Evolutionary conservation across 1,284 basidiomycete genomes (phyloP).

Genomic region (Ustilago loliicola): DNA sequence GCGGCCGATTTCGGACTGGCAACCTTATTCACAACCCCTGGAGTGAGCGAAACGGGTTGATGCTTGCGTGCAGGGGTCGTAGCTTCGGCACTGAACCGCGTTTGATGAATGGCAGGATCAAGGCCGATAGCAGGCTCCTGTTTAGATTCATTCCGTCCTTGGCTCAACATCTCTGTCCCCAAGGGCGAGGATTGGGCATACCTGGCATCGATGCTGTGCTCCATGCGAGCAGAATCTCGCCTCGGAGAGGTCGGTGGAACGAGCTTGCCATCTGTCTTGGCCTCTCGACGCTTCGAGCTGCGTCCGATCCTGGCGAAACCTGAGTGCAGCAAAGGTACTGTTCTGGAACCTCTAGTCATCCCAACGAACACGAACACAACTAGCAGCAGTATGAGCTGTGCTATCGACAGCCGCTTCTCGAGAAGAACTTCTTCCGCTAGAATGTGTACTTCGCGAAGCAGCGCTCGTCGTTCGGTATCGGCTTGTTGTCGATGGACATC

Average conservation of each 20-base stretch:
- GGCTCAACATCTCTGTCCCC: constrained; percentile 4
- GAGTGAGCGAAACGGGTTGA: neutral
- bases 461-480: constrained; percentile 79
- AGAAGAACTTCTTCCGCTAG: constrained; percentile 83
- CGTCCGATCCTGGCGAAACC: constrained; percentile 46
- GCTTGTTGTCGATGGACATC: constrained; percentile 79
- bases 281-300: constrained; percentile 25
- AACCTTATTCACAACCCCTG: neutral
- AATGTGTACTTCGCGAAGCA: constrained; percentile 78
- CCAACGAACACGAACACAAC: constrained; percentile 85
- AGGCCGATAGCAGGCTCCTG: neutral
- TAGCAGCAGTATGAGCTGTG: constrained; percentile 82
- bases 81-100: neutral
- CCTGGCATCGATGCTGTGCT: constrained; percentile 7
- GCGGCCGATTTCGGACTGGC: constrained; percentile 8
- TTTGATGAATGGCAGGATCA: neutral
- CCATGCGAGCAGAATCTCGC: constrained; percentile 11
- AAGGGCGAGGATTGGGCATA: constrained; percentile 6
- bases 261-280: constrained; percentile 11
- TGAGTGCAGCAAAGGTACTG: constrained; percentile 55
- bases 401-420: constrained; percentile 85
- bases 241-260: constrained; percentile 20
- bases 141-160: neutral
- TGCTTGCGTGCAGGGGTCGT: constrained; percentile 2
- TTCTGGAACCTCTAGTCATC: constrained; percentile 81